Percentiles rank a stretch among this genome's conserved stretches.
These are phyloP conservation scores for Malassezia japonica DNA, from an alignment of 1,284 basidiomycete species.

Conservation along the genomic window DNA sequence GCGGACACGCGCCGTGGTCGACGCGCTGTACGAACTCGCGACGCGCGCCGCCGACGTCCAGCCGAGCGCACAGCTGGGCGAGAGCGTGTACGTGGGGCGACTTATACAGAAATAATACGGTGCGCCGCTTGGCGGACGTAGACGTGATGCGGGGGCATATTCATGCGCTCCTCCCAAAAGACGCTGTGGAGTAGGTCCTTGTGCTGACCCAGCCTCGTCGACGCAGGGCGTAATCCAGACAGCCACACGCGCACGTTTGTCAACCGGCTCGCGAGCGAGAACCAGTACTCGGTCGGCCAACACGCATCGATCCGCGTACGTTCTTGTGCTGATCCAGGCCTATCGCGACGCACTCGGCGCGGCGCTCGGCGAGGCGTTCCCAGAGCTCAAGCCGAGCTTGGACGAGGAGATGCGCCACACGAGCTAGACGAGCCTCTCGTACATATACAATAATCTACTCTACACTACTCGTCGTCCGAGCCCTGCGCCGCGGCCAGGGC, in stretches of 20 bases:
- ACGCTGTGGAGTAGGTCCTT: conserved; percentile 29
- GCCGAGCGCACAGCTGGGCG: conserved; percentile 28
- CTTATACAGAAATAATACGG: conserved; percentile 25
- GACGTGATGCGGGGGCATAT: conserved; percentile 29
- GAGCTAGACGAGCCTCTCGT: background rate
- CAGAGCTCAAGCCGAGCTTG: conserved; percentile 7
- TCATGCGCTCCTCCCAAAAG: conserved; percentile 30
- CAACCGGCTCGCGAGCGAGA: conserved; percentile 38
- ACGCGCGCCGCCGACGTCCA: conserved; percentile 40
- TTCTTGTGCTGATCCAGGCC: background rate
- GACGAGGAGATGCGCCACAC: background rate
- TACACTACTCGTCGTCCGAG: conserved; percentile 11
- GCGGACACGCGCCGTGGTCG: conserved; percentile 30
- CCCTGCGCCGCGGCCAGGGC: conserved; percentile 1
- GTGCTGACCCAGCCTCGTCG: conserved; percentile 26
- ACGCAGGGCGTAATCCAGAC: conserved; percentile 44
- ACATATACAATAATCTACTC: conserved; percentile 6
- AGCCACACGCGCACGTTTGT: conserved; percentile 40
- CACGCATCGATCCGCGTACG: conserved; percentile 20
- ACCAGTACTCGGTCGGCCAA: conserved; percentile 43
- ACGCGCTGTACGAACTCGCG: conserved; percentile 39
- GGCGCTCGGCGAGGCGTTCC: conserved; percentile 13
- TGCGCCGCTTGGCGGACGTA: conserved; percentile 30
- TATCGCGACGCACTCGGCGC: conserved; percentile 11
- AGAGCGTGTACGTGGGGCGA: conserved; percentile 24